Evolutionary conservation across 2,329 filamentous ascomycete genomes (phyloP).

Genomic region (Penicillium glabrum): DNA sequence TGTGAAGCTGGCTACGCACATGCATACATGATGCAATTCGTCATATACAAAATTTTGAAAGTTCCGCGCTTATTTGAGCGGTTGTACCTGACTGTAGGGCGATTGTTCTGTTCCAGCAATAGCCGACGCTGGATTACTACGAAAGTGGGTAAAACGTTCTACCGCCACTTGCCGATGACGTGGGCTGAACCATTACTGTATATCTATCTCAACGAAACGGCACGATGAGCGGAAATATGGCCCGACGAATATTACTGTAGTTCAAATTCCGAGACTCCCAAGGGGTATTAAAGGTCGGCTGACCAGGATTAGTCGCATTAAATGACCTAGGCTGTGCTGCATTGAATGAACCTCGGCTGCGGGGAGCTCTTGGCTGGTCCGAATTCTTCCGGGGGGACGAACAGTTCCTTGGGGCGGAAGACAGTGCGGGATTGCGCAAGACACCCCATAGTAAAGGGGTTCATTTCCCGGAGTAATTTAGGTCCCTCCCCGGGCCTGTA

Average conservation of each 20-base stretch:
- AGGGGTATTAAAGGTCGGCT: background rate
- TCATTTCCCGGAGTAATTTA: slow-evolving; percentile 15
- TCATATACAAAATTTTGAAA: background rate
- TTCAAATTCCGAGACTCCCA: background rate
- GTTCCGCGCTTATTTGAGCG: background rate
- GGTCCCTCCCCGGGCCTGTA: background rate
- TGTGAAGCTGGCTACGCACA: background rate
- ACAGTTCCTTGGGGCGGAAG: slow-evolving; percentile 3
- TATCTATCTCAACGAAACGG: background rate
- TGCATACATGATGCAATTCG: background rate
- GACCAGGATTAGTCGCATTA: slow-evolving; percentile 8
- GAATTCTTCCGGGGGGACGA: slow-evolving; percentile 17
- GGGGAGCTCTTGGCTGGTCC: slow-evolving; percentile 16
- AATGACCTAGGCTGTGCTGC: slow-evolving; percentile 10
- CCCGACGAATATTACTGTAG: background rate
- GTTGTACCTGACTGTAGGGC: background rate
- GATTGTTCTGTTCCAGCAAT: background rate
- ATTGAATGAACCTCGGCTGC: slow-evolving; percentile 23
- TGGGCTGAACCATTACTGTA: background rate
- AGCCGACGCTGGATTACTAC: background rate
- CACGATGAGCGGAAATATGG: background rate
- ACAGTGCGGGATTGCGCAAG: background rate
- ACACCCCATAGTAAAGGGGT: background rate
- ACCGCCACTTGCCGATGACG: slow-evolving; percentile 10
- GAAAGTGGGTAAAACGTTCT: slow-evolving; percentile 20